Evolutionary conservation across 2,329 filamentous ascomycete species (phyloP), one percentile per base, ranked within the genome.

Genomic region (Tolypocladium capitatum): DNA sequence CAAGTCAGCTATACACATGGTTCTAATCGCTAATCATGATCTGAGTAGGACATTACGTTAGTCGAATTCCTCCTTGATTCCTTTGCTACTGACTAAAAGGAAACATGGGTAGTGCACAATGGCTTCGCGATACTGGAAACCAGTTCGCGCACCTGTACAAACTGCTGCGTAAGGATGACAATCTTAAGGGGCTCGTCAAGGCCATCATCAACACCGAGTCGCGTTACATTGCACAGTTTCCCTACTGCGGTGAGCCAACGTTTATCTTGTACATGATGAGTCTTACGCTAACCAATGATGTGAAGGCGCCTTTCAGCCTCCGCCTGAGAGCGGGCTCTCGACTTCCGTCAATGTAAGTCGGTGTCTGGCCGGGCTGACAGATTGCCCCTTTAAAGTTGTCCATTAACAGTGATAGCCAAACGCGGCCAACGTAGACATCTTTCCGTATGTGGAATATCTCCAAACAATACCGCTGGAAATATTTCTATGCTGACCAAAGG

Each of bases 81-180:
- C 31, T 35, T 9, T 27, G 18, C 14, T 21, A n/a, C 7, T 11
- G 14, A 11, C 20, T 13, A 16, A 36, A 14, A 20, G 2, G 9
- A 5, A 31, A 28, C 5, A 20, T n/a, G 16, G 18, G 24, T 33
- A 59, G 57, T 20, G 57, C 58, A 5, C 57, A 59, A 68, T 95
- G 89, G 89, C 70, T 95, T 49, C 80, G 89, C 41, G 88, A 95
- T 63, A 91, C 86, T 13, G 78, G 81, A 16, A 85, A 84, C 56
- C 83, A 87, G 61, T 74, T 87, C 63, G 80, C 83, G 55, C 82
- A 80, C 30, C 83, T 86, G 56, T 70, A 81, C 42, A 72, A 77
- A 1, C 64, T 86, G 11, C 65, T 86, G 18, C 65, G 65, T 6
- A 70, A 71, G 4, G 63, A 68, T 5, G 69, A 80, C 56, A 82